Conservation (phyloP, 192 early-diverging fungal species). For the Lunasporangiospora selenospora region DNA sequence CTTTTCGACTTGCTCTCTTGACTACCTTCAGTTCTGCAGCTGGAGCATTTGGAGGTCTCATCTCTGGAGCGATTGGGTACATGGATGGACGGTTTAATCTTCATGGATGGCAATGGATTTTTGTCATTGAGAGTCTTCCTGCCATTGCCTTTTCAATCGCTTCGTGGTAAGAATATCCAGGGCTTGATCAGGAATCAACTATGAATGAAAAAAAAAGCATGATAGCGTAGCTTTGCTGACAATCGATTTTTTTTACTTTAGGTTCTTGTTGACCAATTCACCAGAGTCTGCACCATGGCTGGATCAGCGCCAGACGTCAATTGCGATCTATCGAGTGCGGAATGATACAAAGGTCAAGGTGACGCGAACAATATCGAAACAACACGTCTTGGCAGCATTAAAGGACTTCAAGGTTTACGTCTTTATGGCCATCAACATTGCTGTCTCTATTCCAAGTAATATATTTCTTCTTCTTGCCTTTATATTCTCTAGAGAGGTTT, state of each 20-base stretch:
- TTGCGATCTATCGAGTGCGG: slow-evolving; percentile 34
- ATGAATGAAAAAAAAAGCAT: no score
- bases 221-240: no score
- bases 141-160: slow-evolving; percentile 9
- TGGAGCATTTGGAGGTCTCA: slow-evolving; percentile 63
- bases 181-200: no score
- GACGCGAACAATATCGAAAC: slow-evolving; percentile 11
- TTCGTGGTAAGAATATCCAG: slow-evolving; percentile 6
- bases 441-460: slow-evolving; percentile 9
- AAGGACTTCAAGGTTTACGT: slow-evolving; percentile 33
- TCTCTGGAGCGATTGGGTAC: slow-evolving; percentile 62
- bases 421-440: slow-evolving; percentile 33
- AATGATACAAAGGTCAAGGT: slow-evolving; percentile 45
- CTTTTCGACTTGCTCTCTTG: slow-evolving; percentile 58
- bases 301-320: slow-evolving; percentile 26
- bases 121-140: slow-evolving; percentile 26
- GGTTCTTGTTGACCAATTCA: slow-evolving; percentile 27
- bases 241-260: slow-evolving; percentile 5
- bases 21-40: slow-evolving; percentile 54
- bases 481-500: no score
- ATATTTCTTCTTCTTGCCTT: no score
- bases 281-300: slow-evolving; percentile 35
- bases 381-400: slow-evolving; percentile 17
- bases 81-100: slow-evolving; percentile 55
- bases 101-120: slow-evolving; percentile 60